Percentiles rank a stretch among this genome's conserved stretches.
phyloP scores from a whole-genome alignment of 2,329 filamentous ascomycete species.

The Ascochyta fabae region DNA sequence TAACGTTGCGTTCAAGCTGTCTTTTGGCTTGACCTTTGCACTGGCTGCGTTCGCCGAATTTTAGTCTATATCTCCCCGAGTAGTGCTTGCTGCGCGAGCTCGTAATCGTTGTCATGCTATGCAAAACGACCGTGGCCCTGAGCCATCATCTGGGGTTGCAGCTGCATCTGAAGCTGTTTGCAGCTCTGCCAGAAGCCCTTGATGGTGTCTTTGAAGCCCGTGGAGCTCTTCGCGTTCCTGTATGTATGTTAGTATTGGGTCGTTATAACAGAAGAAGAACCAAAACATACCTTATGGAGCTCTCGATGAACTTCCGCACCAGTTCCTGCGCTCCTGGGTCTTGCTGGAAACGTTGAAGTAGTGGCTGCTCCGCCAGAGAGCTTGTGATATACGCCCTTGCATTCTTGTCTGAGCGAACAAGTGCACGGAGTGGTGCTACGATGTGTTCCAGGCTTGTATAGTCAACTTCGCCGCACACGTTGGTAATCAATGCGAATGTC shows the following conservation, averaged over 20 bases:
- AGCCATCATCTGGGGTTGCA: conserved; percentile 38
- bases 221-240: conserved; percentile 43
- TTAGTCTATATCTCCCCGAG: conserved; percentile 32
- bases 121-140: conserved; percentile 25
- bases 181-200: conserved; percentile 47
- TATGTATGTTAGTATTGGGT: conserved; percentile 32
- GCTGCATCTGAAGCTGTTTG: conserved; percentile 47
- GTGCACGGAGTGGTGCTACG: conserved; percentile 39
- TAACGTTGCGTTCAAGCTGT: conserved; percentile 69
- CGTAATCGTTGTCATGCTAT: conserved; percentile 2
- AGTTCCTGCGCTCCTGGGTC: conserved; percentile 37
- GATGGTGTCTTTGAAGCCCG: conserved; percentile 45
- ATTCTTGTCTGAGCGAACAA: conserved; percentile 42
- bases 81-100: conserved; percentile 13
- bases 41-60: conserved; percentile 70
- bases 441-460: conserved; percentile 44
- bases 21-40: conserved; percentile 76
- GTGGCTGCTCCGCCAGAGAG: conserved; percentile 38
- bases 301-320: conserved; percentile 45
- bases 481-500: conserved; percentile 40
- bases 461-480: conserved; percentile 47
- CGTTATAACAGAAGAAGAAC: background rate
- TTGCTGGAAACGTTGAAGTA: conserved; percentile 38
- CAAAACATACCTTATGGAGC: conserved; percentile 37
- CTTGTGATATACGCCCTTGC: conserved; percentile 40